Conservation (phyloP, 2,329 filamentous ascomycete genomes). For the Talaromyces sp. region DNA sequence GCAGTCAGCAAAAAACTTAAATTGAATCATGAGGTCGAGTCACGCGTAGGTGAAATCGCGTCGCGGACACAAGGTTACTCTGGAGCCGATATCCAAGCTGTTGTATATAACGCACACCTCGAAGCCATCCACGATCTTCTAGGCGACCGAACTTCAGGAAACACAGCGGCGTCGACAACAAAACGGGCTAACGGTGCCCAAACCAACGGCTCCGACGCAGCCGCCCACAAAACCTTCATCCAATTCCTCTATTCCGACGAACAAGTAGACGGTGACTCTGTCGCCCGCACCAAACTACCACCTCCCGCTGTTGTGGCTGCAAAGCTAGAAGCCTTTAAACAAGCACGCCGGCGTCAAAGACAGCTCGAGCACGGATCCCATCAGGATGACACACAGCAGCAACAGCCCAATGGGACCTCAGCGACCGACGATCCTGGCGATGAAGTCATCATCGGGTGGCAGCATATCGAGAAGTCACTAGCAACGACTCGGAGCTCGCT, state of each 20-base stretch:
- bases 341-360: conserved; percentile 61
- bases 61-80: conserved; percentile 81
- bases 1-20: conserved; percentile 80
- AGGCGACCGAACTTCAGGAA: conserved; percentile 45
- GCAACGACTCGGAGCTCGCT: conserved; percentile 77
- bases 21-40: conserved; percentile 62
- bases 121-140: conserved; percentile 95
- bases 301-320: conserved; percentile 73
- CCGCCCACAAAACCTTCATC: conserved; percentile 53
- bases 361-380: conserved; percentile 40
- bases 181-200: conserved; percentile 5
- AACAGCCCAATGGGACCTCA: conserved; percentile 11
- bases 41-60: conserved; percentile 68
- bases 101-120: conserved; percentile 93
- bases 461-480: conserved; percentile 74
- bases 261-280: conserved; percentile 40
- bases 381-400: conserved; percentile 17
- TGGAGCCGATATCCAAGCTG: conserved; percentile 87
- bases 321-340: conserved; percentile 78
- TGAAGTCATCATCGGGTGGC: conserved; percentile 80
- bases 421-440: conserved; percentile 25
- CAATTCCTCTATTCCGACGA: conserved; percentile 75
- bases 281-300: conserved; percentile 52
- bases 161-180: conserved; percentile 32
- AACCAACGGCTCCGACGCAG: conserved; percentile 24